Conservation (phyloP, 2,329 filamentous ascomycete species). For the Scytalidium sp. region DNA sequence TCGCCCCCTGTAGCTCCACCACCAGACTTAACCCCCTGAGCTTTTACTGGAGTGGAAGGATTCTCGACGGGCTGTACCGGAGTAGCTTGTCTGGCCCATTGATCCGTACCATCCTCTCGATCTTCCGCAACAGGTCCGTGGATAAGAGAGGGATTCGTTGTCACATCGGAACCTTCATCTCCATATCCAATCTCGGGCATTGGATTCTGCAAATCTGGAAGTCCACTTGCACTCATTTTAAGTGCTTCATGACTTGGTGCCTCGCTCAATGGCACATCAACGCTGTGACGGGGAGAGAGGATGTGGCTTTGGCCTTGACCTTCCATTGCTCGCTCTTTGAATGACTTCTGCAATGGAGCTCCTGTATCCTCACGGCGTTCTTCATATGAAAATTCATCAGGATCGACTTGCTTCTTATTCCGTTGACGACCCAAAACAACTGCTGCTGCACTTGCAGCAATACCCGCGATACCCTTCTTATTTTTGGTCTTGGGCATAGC, state of each 20-base stretch:
- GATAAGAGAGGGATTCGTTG: slow-evolving; percentile 82
- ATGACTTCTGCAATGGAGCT: slow-evolving; percentile 59
- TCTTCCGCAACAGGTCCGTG: slow-evolving; percentile 62
- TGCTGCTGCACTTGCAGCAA: slow-evolving; percentile 25
- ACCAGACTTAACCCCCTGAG: slow-evolving; percentile 47
- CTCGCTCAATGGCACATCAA: slow-evolving; percentile 54
- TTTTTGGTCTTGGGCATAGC: slow-evolving; percentile 25
- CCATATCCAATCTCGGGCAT: slow-evolving; percentile 75
- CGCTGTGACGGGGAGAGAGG: slow-evolving; percentile 54
- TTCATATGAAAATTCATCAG: slow-evolving; percentile 23
- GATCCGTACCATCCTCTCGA: slow-evolving; percentile 31
- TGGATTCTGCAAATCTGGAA: slow-evolving; percentile 67
- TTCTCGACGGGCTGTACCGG: slow-evolving; percentile 32
- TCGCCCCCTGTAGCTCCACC: slow-evolving; percentile 52
- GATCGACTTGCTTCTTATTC: slow-evolving; percentile 17
- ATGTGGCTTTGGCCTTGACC: slow-evolving; percentile 45
- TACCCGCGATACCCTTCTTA: slow-evolving; percentile 18
- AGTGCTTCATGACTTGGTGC: slow-evolving; percentile 37
- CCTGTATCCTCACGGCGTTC: slow-evolving; percentile 33
- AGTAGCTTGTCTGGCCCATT: slow-evolving; percentile 55
- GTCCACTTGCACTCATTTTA: slow-evolving; percentile 64
- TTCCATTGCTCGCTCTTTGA: slow-evolving; percentile 61
- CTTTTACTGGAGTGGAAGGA: slow-evolving; percentile 24
- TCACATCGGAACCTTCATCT: slow-evolving; percentile 61
- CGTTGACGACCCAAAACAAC: slow-evolving; percentile 21